Evolutionary conservation across 2,329 filamentous ascomycete species (phyloP).

Genomic region (Colletotrichum sp.): DNA sequence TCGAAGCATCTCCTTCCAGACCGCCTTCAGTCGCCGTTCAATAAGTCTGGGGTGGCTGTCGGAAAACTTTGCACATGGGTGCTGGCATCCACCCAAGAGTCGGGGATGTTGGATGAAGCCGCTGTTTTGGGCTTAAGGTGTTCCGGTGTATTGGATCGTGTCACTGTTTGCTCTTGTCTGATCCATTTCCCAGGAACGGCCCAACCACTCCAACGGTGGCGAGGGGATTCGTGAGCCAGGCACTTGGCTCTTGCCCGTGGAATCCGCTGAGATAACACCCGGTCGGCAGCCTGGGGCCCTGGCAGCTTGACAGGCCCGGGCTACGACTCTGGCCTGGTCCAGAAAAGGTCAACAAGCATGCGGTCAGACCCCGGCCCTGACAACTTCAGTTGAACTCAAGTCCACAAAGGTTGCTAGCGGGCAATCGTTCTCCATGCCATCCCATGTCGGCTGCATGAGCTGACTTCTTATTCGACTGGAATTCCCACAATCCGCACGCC

Average conservation of each 20-base stretch:
- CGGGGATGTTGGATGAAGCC: constrained; percentile 3
- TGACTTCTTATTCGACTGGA: constrained; percentile 5
- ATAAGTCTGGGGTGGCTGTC: not conserved
- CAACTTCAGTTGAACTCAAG: constrained; percentile 1
- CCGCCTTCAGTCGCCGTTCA: not conserved
- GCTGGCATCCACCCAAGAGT: not conserved
- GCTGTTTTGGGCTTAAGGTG: constrained; percentile 20
- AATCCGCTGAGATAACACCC: constrained; percentile 14
- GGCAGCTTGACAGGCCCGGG: constrained; percentile 4
- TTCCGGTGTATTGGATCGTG: constrained; percentile 20
- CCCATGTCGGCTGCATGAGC: constrained; percentile 13
- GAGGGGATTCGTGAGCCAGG: constrained; percentile 16
- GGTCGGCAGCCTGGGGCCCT: constrained; percentile 7
- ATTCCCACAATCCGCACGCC: not conserved
- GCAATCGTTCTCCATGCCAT: constrained; percentile 20
- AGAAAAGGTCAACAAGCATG: constrained; percentile 11
- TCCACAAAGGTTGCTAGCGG: constrained; percentile 16
- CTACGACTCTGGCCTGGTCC: constrained; percentile 8
- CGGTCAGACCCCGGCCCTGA: not conserved
- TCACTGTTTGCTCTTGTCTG: constrained; percentile 8
- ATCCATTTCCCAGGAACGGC: constrained; percentile 16
- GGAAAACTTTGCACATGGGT: constrained; percentile 4
- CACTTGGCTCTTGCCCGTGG: constrained; percentile 17
- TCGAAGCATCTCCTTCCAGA: not conserved
- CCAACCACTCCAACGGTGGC: constrained; percentile 21